Evolutionary conservation across 2,329 filamentous ascomycete genomes (phyloP), one percentile per base, ranked within the genome.

Genomic region (Curvularia sp.): DNA sequence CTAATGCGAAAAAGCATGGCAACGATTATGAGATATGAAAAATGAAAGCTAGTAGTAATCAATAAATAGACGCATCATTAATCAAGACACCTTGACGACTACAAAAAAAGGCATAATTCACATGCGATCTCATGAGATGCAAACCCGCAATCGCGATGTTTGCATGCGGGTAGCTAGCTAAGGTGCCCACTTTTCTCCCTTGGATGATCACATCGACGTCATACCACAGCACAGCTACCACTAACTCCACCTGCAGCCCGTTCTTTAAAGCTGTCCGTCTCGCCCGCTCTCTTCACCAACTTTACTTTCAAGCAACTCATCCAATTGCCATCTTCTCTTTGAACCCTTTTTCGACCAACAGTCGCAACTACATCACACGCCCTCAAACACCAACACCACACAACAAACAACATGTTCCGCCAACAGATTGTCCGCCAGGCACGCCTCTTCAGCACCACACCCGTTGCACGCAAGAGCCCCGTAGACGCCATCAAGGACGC

Each of bases 401-500:
- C 49, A 46, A 7, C 46, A 60, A 33, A 54, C 42, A 54, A 57
- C 46, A 83, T 83, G 81, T 80, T 79, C 73, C 79, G 81, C 60
- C 74, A 78, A 65, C 75, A 77, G 49, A 64, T 81, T 67, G 69
- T 74, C 68, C 77, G 80, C 67, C 77, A 81, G 68, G 72, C 73
- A 52, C 80, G 81, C 74, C 78, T 80, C 53, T 85, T 88, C 78
- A 84, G 83, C 70, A 86, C 84, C 60, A 82, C 84, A 10, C 71
- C 78, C 39, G 67, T 75, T 44, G 68, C 75, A 20, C 77, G 83
- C 53, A 87, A 84, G 76, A 79, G 81, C 41, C 80, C 83, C 35
- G 75, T 84, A 48, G 84, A 88, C 44, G 71, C 78, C 6, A 82
- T 83, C 64, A 88, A 87, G 75, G 84, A 88, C 42, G 82, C 84